Percentiles rank a stretch among this genome's conserved stretches.
Evolutionary conservation across 306 rosid species (phyloP).

Genomic region (Hippophae gyantsensis): DNA sequence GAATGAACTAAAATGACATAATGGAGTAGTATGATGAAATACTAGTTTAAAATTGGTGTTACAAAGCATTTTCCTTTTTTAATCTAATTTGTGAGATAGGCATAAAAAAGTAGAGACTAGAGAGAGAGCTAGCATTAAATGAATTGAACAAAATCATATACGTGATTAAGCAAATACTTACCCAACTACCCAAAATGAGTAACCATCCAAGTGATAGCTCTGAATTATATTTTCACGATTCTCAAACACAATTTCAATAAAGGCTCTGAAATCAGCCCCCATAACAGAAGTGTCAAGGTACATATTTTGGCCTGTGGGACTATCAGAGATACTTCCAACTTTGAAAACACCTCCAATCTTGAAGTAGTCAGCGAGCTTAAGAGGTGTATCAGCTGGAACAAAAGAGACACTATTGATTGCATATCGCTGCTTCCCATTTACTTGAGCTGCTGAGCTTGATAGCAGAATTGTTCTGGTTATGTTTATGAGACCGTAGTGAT

Average conservation of each 20-base stretch:
- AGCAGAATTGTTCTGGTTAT: conserved; percentile 52
- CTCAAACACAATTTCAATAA: conserved; percentile 71
- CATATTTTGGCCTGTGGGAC: conserved; percentile 41
- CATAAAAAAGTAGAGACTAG: neutral
- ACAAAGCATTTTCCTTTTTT: too few relatives aligned
- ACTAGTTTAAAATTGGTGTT: too few relatives aligned
- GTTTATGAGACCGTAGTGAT: conserved; percentile 75
- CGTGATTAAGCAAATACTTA: conserved; percentile 20
- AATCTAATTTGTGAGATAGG: neutral
- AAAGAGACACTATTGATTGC: conserved; percentile 75
- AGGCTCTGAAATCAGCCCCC: conserved; percentile 77
- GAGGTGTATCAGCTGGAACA: conserved; percentile 60
- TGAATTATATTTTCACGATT: conserved; percentile 64
- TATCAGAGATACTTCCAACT: conserved; percentile 67
- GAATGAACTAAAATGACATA: too few relatives aligned
- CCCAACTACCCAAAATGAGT: conserved; percentile 96
- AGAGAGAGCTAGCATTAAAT: neutral
- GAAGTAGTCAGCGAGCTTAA: conserved; percentile 85
- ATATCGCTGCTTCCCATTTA: conserved; percentile 63
- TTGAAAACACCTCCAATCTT: conserved; percentile 57
- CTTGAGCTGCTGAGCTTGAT: conserved; percentile 65
- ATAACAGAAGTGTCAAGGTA: conserved; percentile 74
- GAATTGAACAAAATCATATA: neutral
- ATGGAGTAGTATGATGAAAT: too few relatives aligned
- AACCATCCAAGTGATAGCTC: conserved; percentile 82